Conservation (phyloP, 441 rosid species). For the Rhodomyrtus psidioides region DNA sequence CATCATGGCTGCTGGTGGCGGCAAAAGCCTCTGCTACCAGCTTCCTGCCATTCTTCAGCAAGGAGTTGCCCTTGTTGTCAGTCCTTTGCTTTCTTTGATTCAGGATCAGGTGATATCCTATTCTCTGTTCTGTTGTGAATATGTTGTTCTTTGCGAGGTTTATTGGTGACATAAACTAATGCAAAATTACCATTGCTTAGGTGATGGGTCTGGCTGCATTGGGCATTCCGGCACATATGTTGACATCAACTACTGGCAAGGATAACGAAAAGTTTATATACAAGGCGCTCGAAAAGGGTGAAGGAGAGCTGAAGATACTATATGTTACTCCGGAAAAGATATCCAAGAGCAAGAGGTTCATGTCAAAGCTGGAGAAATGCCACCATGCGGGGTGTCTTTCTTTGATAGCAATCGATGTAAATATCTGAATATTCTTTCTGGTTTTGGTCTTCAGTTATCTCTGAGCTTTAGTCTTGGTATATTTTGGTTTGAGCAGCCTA, state of each 20-base stretch:
- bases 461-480: not conserved
- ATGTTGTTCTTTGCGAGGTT: not conserved
- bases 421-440: constrained; percentile 5
- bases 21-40: constrained; percentile 98
- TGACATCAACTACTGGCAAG: constrained; percentile 81
- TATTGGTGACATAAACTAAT: not conserved
- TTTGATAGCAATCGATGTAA: constrained; percentile 85
- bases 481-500: not conserved
- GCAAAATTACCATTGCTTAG: constrained; percentile 23
- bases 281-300: constrained; percentile 92
- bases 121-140: not conserved
- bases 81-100: constrained; percentile 83
- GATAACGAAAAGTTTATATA: constrained; percentile 88
- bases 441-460: not conserved
- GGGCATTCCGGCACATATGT: constrained; percentile 84
- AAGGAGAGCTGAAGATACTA: constrained; percentile 65
- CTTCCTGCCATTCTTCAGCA: constrained; percentile 78
- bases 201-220: constrained; percentile 91
- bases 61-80: constrained; percentile 73
- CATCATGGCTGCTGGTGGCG: constrained; percentile 99
- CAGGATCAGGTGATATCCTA: constrained; percentile 85
- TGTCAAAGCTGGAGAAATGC: constrained; percentile 98
- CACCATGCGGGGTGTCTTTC: constrained; percentile 70
- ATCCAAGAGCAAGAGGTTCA: constrained; percentile 96
- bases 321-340: constrained; percentile 97